These are phyloP conservation scores for Melaleuca alternifolia DNA, from an alignment of 345 rosid genomes.

Conservation along the genomic window DNA sequence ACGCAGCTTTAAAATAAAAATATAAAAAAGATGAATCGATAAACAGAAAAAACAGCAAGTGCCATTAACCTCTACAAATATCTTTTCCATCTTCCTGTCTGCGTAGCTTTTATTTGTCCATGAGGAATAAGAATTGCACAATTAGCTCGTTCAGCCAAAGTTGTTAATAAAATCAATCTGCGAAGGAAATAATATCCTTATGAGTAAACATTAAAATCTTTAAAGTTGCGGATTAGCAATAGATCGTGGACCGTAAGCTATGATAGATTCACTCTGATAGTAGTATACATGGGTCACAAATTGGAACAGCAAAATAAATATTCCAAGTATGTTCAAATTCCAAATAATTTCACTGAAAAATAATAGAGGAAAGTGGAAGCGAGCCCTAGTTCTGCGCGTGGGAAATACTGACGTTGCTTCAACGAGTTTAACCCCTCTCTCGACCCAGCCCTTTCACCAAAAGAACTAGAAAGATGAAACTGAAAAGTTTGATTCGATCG, in stretches of 20 bases:
- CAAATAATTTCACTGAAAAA: neutral
- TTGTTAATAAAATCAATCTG: neutral
- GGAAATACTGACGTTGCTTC: neutral
- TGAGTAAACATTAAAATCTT: neutral
- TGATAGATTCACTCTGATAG: neutral
- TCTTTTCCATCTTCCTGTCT: neutral
- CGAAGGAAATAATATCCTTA: neutral
- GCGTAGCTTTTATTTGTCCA: neutral
- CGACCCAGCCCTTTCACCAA: neutral
- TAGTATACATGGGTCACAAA: neutral
- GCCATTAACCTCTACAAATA: neutral
- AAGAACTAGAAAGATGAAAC: neutral
- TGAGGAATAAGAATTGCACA: neutral
- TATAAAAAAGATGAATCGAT: neutral
- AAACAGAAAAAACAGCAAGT: slow-evolving; percentile 3
- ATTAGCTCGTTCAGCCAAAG: neutral
- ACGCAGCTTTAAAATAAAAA: neutral
- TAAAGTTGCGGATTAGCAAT: rapidly evolving
- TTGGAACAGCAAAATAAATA: neutral
- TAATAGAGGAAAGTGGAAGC: neutral
- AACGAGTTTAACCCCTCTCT: neutral
- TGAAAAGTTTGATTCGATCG: neutral
- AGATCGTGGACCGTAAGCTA: neutral
- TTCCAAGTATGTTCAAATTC: neutral
- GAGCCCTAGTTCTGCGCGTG: neutral